These are phyloP conservation scores for Ceratocystis cacaofunesta DNA, from an alignment of 2,329 filamentous ascomycete genomes.

Conservation along the genomic window DNA sequence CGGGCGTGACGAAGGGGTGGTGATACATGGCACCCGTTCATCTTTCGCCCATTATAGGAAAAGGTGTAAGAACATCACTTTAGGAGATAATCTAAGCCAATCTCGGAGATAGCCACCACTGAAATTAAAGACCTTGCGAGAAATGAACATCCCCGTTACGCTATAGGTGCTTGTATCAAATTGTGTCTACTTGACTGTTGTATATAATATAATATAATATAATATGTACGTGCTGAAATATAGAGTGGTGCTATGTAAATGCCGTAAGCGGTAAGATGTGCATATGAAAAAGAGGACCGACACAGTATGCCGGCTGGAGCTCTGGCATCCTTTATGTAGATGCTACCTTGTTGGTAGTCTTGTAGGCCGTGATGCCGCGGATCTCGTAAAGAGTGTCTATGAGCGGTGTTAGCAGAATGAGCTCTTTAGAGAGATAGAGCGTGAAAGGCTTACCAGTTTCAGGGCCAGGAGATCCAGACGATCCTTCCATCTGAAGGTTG, in stretches of 20 bases:
- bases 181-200: neutral
- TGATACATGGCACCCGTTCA: no score
- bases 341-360: neutral
- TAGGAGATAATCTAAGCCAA: no score
- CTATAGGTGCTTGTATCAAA: no score
- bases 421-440: neutral
- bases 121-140: no score
- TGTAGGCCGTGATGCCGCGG: constrained; percentile 3
- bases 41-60: no score
- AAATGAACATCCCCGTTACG: no score
- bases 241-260: neutral
- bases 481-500: constrained; percentile 33
- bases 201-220: neutral
- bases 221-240: neutral
- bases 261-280: no score
- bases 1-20: no score
- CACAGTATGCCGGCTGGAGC: neutral
- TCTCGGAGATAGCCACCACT: no score
- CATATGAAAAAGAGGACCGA: neutral
- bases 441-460: constrained; percentile 15
- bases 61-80: no score
- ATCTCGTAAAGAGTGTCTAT: constrained; percentile 12
- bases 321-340: neutral
- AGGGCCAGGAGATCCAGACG: constrained; percentile 30
- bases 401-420: neutral